phyloP scores from a whole-genome alignment of 1,284 basidiomycete species.

The Apiotrichum akiyoshidainum region DNA sequence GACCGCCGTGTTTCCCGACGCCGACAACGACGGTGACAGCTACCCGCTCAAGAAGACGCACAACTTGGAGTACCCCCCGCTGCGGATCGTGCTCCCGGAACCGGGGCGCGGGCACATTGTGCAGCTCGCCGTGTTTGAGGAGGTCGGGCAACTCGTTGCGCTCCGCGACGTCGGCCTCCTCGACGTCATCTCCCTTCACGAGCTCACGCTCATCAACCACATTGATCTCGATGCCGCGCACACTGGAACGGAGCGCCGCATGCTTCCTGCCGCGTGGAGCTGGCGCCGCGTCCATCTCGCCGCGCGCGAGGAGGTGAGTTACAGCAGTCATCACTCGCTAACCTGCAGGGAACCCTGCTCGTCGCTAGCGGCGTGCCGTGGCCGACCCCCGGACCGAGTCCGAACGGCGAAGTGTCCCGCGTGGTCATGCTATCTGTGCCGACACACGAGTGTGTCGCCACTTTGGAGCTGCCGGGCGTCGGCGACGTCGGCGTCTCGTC shows the following conservation, averaged over 20 bases:
- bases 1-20: not conserved
- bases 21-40: not conserved
- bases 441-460: slow-evolving; percentile 20
- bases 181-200: slow-evolving; percentile 33
- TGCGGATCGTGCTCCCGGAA: slow-evolving; percentile 30
- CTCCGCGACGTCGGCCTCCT: slow-evolving; percentile 42
- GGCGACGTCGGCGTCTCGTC: slow-evolving; percentile 34
- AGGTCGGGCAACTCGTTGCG: slow-evolving; percentile 27
- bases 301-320: slow-evolving; percentile 26
- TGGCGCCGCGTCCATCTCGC: slow-evolving; percentile 38
- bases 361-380: slow-evolving; percentile 39
- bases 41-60: too few species aligned
- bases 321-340: not conserved
- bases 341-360: slow-evolving; percentile 23
- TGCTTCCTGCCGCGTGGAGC: slow-evolving; percentile 33
- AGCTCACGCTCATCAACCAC: slow-evolving; percentile 19
- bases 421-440: slow-evolving; percentile 31
- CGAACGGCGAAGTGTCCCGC: slow-evolving; percentile 43
- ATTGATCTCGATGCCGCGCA: slow-evolving; percentile 12
- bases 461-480: slow-evolving; percentile 42
- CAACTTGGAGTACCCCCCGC: not conserved
- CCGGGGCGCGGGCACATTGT: slow-evolving; percentile 34
- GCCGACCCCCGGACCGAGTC: slow-evolving; percentile 38
- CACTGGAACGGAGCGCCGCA: not conserved
- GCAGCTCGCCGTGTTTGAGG: slow-evolving; percentile 33